These are phyloP conservation scores for Scedosporium aurantiacum DNA, from an alignment of 2,329 filamentous ascomycete genomes.

Conservation along the genomic window DNA sequence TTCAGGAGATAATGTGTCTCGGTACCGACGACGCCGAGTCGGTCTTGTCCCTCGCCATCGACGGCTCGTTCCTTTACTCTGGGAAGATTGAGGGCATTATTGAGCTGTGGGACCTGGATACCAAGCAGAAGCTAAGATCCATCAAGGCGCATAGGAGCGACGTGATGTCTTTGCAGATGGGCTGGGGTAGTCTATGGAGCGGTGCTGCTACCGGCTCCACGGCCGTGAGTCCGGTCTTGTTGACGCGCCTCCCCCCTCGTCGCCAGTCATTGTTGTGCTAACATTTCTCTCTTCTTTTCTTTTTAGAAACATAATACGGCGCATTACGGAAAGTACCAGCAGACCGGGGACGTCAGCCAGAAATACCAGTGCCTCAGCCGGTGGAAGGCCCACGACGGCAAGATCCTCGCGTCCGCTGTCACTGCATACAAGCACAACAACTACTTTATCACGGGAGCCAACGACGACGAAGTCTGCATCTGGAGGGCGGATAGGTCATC, in stretches of 20 bases:
- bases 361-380: slow-evolving; percentile 70
- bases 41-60: slow-evolving; percentile 68
- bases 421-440: slow-evolving; percentile 58
- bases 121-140: slow-evolving; percentile 76
- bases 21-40: slow-evolving; percentile 52
- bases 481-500: slow-evolving; percentile 59
- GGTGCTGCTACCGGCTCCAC: slow-evolving; percentile 82
- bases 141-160: slow-evolving; percentile 74
- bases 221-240: slow-evolving; percentile 45
- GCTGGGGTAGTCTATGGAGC: slow-evolving; percentile 75
- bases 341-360: slow-evolving; percentile 48
- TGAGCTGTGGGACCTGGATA: slow-evolving; percentile 95
- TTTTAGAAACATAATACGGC: slow-evolving; percentile 54
- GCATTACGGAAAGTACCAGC: slow-evolving; percentile 45
- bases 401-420: slow-evolving; percentile 75
- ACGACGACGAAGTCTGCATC: slow-evolving; percentile 78
- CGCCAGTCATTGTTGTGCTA: not conserved
- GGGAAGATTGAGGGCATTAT: slow-evolving; percentile 80
- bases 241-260: not conserved
- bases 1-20: slow-evolving; percentile 52
- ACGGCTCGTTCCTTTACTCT: slow-evolving; percentile 86
- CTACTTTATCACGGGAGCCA: slow-evolving; percentile 91
- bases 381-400: slow-evolving; percentile 77
- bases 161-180: slow-evolving; percentile 76
- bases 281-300: not conserved